Percentiles rank a stretch among this genome's conserved stretches.
These are phyloP conservation scores for Emmonsiellopsis sp. DNA, from an alignment of 2,329 filamentous ascomycete genomes.

Conservation along the genomic window DNA sequence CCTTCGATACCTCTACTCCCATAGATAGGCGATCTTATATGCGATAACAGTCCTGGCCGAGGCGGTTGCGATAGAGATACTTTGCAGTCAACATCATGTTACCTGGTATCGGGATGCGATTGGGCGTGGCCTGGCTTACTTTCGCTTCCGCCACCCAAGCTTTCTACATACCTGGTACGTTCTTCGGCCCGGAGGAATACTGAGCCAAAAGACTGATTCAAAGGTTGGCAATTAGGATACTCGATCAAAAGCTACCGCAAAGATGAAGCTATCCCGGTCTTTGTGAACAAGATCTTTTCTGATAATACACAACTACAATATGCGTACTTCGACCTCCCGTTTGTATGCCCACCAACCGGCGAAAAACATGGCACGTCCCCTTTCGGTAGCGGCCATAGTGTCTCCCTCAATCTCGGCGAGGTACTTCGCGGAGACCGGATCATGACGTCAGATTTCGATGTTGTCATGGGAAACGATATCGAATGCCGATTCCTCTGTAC, in stretches of 20 bases:
- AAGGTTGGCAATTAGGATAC: conserved; percentile 49
- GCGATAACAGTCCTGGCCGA: background rate
- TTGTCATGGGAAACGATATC: conserved; percentile 67
- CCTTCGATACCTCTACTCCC: background rate
- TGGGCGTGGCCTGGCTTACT: conserved; percentile 38
- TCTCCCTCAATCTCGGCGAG: conserved; percentile 77
- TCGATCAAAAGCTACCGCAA: conserved; percentile 73
- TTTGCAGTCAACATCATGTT: conserved; percentile 13
- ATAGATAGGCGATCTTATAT: background rate
- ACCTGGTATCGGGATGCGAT: conserved; percentile 19
- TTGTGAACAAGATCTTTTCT: conserved; percentile 87
- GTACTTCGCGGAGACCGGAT: conserved; percentile 82
- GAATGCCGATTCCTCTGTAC: conserved; percentile 66
- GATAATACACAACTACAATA: conserved; percentile 86
- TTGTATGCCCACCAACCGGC: conserved; percentile 72
- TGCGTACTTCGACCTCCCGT: conserved; percentile 81
- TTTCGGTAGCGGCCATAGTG: conserved; percentile 65
- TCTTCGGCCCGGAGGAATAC: background rate
- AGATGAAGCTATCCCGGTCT: conserved; percentile 68
- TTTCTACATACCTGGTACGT: conserved; percentile 78
- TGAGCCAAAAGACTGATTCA: background rate
- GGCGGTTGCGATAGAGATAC: background rate
- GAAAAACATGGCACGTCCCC: conserved; percentile 55
- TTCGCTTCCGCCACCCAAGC: conserved; percentile 49
- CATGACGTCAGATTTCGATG: conserved; percentile 71